Evolutionary conservation across 805 yeast species (phyloP).

Genomic region (Ogataea haglerorum): DNA sequence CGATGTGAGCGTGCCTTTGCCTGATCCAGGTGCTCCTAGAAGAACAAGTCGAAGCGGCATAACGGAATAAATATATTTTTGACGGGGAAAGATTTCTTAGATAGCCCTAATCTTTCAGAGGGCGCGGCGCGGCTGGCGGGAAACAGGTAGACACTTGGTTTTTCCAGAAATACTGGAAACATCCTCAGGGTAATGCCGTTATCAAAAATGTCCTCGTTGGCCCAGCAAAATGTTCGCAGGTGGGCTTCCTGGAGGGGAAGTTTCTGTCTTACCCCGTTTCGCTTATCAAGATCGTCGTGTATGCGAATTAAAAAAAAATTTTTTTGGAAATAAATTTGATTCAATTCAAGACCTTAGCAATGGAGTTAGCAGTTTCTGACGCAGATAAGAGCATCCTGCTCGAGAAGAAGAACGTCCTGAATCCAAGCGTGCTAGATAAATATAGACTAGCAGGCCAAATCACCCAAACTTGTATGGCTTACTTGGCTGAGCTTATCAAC

Average conservation of each 20-base stretch:
- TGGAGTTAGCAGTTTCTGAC: constrained; percentile 75
- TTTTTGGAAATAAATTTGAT: constrained; percentile 7
- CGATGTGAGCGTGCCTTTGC: constrained; percentile 87
- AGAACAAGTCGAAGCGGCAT: constrained; percentile 63
- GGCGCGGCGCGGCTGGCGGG: background rate
- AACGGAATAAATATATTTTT: background rate
- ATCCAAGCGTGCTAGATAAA: constrained; percentile 63
- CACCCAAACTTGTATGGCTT: constrained; percentile 74
- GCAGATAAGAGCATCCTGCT: constrained; percentile 71
- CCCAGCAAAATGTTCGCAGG: no score
- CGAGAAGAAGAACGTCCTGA: constrained; percentile 67
- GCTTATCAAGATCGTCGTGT: constrained; percentile 10
- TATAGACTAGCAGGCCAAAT: constrained; percentile 88
- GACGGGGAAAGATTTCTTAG: background rate
- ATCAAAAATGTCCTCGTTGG: no score
- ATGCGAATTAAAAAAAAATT: constrained; percentile 8
- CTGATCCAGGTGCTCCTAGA: constrained; percentile 94
- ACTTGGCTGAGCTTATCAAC: constrained; percentile 63
- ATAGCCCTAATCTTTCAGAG: background rate
- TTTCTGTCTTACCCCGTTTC: background rate
- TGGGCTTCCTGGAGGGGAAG: no score
- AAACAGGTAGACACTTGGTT: background rate
- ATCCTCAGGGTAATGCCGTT: no score
- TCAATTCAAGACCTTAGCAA: constrained; percentile 23
- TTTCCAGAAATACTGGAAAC: no score